Conservation (phyloP, 345 rosid genomes). For the Hevea brasiliensis region DNA sequence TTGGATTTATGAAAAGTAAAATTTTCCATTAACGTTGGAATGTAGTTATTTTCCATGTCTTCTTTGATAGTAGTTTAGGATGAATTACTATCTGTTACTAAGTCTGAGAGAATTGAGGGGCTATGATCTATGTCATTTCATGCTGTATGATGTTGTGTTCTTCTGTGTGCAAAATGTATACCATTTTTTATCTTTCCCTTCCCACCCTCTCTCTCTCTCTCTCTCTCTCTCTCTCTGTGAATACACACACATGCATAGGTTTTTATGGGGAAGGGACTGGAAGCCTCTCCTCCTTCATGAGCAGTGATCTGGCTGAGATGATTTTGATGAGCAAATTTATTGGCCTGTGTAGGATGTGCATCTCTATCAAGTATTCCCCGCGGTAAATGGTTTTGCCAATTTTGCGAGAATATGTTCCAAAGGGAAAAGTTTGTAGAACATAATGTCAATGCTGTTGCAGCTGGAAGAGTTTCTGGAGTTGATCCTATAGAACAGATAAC, state of each 20-base stretch:
- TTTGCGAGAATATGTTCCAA: conserved; percentile 57
- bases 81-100: background rate
- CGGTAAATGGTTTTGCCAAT: conserved; percentile 83
- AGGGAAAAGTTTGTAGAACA: conserved; percentile 67
- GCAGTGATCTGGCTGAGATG: conserved; percentile 8
- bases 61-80: background rate
- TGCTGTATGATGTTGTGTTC: background rate
- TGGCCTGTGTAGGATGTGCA: conserved; percentile 68
- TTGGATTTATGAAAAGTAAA: background rate
- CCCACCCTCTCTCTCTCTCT: no score
- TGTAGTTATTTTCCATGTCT: background rate
- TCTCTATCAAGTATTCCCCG: conserved; percentile 53
- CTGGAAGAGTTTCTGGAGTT: conserved; percentile 80
- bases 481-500: conserved; percentile 82
- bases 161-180: background rate
- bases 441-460: conserved; percentile 79
- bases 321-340: conserved; percentile 19
- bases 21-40: background rate
- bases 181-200: no score
- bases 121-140: background rate
- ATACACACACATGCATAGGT: no score
- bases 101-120: background rate
- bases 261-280: no score
- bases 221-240: no score
- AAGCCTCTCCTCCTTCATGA: background rate